These are phyloP conservation scores for Puccinia novopanici DNA, from an alignment of 1,284 basidiomycete genomes.

Conservation along the genomic window DNA sequence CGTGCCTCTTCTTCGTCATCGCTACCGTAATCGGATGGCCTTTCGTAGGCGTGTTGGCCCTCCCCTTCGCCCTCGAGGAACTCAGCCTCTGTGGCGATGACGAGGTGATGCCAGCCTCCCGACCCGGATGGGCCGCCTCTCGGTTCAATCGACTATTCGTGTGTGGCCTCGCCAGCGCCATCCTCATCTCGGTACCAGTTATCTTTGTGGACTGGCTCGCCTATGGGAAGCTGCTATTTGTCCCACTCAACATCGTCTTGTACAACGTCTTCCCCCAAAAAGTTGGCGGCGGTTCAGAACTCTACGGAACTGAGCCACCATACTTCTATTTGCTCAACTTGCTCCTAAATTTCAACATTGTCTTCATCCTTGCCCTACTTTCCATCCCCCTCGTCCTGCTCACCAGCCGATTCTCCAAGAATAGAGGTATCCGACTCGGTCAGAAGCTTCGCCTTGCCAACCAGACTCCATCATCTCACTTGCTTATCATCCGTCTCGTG, in stretches of 20 bases:
- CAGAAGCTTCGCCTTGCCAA: conserved; percentile 51
- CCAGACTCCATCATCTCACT: conserved; percentile 54
- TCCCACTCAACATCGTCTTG: conserved; percentile 87
- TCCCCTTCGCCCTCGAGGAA: conserved; percentile 90
- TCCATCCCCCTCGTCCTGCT: conserved; percentile 77
- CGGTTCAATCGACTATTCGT: conserved; percentile 59
- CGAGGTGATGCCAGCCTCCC: conserved; percentile 64
- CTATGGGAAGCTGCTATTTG: conserved; percentile 76
- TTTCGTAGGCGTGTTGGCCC: conserved; percentile 78
- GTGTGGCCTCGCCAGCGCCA: background rate
- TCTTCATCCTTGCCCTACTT: conserved; percentile 75
- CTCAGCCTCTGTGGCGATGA: conserved; percentile 77
- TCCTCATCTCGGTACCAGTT: conserved; percentile 63
- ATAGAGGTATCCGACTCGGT: conserved; percentile 67
- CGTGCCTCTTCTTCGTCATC: conserved; percentile 74
- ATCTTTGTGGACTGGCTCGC: conserved; percentile 79
- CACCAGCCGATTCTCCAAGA: conserved; percentile 73
- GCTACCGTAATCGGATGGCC: conserved; percentile 73
- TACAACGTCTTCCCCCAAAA: conserved; percentile 79
- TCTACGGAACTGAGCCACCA: conserved; percentile 90
- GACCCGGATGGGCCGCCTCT: conserved; percentile 64
- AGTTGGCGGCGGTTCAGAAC: conserved; percentile 70
- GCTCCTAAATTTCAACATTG: conserved; percentile 87
- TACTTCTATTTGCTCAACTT: conserved; percentile 83
- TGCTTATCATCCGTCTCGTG: conserved; percentile 73